phyloP scores from a whole-genome alignment of 2,329 filamentous ascomycete species.

The Sporothrix globosa region DNA sequence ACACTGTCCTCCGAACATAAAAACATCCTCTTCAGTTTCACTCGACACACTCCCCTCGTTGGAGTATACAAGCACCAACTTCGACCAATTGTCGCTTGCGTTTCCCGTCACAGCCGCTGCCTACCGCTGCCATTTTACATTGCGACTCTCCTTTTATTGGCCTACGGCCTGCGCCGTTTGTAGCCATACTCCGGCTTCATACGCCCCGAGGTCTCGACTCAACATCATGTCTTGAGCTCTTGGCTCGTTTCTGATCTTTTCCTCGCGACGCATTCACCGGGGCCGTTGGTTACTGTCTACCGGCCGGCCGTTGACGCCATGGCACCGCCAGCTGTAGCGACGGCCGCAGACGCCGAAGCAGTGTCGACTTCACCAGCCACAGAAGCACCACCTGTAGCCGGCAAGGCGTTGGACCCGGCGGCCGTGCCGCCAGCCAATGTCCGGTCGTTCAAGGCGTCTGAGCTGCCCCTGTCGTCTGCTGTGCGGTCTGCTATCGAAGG shows the following conservation, averaged over 20 bases:
- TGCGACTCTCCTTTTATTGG: not conserved
- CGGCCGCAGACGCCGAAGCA: not conserved
- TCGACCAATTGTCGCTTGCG: not conserved
- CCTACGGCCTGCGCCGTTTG: not conserved
- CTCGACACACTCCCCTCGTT: not conserved
- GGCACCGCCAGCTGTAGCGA: not conserved
- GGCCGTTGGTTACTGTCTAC: not conserved
- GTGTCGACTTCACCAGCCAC: not conserved
- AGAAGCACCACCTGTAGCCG: not conserved
- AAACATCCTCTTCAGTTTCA: not conserved
- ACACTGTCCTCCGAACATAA: not conserved
- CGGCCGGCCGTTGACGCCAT: not conserved
- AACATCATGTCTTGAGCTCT: not conserved
- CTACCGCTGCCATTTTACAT: too few species aligned
- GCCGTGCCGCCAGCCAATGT: not conserved
- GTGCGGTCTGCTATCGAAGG: slow-evolving; percentile 74
- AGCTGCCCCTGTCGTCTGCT: slow-evolving; percentile 73
- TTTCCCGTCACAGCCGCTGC: too few species aligned
- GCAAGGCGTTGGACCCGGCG: not conserved
- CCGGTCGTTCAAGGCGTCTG: slow-evolving; percentile 65
- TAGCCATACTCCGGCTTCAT: not conserved
- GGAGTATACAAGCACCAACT: not conserved
- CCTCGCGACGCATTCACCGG: not conserved
- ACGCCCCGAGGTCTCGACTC: not conserved
- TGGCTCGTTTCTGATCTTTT: not conserved